phyloP scores from a whole-genome alignment of 257 asterid species.

The Haberlea rhodopensis region DNA sequence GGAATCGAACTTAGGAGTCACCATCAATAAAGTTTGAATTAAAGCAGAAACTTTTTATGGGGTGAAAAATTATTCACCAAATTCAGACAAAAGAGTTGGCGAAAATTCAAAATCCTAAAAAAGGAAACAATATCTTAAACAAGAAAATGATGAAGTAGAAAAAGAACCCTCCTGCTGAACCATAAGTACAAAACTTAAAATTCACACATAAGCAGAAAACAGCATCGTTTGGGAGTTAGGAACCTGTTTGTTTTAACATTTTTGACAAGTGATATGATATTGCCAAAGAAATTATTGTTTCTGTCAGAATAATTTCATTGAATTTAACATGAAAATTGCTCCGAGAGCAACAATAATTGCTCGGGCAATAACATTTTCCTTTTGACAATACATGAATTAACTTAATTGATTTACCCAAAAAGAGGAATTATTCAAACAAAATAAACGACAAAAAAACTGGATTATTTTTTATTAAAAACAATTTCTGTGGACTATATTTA shows the following conservation, averaged over 20 bases:
- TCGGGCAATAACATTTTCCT: too few species aligned
- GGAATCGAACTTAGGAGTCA: background rate
- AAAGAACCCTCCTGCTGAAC: constrained; percentile 16
- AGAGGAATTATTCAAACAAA: constrained; percentile 23
- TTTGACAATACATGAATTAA: background rate
- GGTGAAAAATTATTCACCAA: constrained; percentile 14
- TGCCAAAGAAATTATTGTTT: too few species aligned
- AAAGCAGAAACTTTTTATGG: background rate
- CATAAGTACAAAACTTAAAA: constrained; percentile 18
- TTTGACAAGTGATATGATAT: too few species aligned
- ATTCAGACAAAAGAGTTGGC: constrained; percentile 26
- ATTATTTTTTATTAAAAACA: too few species aligned
- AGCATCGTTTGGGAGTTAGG: constrained; percentile 6
- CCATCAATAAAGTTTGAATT: too few species aligned
- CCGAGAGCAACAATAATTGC: too few species aligned
- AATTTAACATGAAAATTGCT: too few species aligned
- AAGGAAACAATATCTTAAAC: constrained; percentile 25
- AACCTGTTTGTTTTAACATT: constrained; percentile 22
- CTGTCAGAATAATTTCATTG: too few species aligned
- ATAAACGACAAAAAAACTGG: constrained; percentile 30
- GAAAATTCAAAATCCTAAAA: constrained; percentile 23
- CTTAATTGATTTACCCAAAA: background rate
- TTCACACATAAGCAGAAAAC: constrained; percentile 12
- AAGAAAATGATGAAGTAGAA: constrained; percentile 21
- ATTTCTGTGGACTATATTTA: too few species aligned